Evolutionary conservation across 2,329 filamentous ascomycete species (phyloP), one percentile per base, ranked within the genome.

Genomic region (Ciborinia camelliae): DNA sequence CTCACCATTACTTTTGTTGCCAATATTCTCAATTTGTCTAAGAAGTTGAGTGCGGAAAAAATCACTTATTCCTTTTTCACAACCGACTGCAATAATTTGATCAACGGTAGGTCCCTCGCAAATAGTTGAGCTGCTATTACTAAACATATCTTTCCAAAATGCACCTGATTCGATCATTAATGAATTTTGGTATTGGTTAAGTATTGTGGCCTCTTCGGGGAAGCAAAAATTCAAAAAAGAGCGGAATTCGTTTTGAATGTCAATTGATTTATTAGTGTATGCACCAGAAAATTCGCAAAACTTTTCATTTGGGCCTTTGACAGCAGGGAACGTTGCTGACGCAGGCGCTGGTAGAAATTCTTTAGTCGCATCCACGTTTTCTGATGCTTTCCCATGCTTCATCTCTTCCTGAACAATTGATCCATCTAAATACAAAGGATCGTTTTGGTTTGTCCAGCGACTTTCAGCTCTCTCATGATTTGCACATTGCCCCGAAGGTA

Each of bases 51-150:
- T 75, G 7, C 81, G 75, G 57, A 84, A 83, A 1, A 80, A 79
- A 66, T 78, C 81, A 37, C 79, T 79, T 1, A 87, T 84, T 2
- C 80, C 81, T 30, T 78, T 77, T 68, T 88, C 84, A 4, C 81
- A 80, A 4, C 86, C 86, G 26, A 89, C 77, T 2, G 85, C 85
- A 15, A 89, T 73, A 4, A 89, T 85, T 57, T 87, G 79, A 68
- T 88, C 84, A 15, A 85, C 75, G 45, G 77, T 79, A 23, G 55
- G 63, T 12, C 69, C 66, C 28, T 71, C 70, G 50, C 68, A 68
- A 45, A n/a, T 23, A 6, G 23, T 20, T 8, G 50, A 35, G n/a
- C 18, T 55, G 6, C 28, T 30, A 53, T 70, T 71, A 30, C 68
- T 67, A 50, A 76, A 75, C 8, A 75, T 69, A 5, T 73, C 71